Base-by-base conservation (phyloP, 2,329 filamentous ascomycete genomes). In the Trichoderma brevicompactum region DNA sequence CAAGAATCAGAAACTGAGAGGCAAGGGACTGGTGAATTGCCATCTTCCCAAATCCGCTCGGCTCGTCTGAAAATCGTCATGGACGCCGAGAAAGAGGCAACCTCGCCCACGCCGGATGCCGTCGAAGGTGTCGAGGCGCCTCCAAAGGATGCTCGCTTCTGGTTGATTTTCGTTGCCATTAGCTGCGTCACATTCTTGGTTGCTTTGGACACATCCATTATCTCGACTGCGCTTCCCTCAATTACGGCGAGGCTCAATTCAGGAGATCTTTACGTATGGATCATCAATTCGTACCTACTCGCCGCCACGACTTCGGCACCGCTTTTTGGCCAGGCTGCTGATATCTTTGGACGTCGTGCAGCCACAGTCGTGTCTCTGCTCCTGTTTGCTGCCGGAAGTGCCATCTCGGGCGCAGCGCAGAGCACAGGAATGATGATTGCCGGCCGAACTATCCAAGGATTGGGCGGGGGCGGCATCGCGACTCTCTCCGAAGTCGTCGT, bases 221-320 rank as follows among this genome's bases (percentile, higher is more conserved):
- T 88, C 43, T 81, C 85, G 3, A 85, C 86, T 0, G 82, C 85
- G 3, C 79, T 87, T 13, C 86, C 86, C 0, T 83, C 82, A 7
- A 65, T 65, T 36, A 48, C 54, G 2, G 44, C 43, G 12, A 40
- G 19, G 5, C 41, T 65, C 32, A 40, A 59, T 12, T 44, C 40
- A 17, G 62, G 62, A 2, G 23, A 19, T 7, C 34, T 36, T 2
- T 65, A 65, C 15, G 62, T 58, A 2, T 65, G 62, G 62, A 43
- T 65, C n/a, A 28, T 43, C 15, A 50, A 50, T 17, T 13, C 40
- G 0, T 65, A 34, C 38, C 36, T 65, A n/a, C 36, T 65, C 71
- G 71, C 71, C 0, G 49, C 75, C 1, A 43, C 41, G 12, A 67
- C 70, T 0, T 66, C 68, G 3, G 69, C 67, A 3, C 71, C 71